Evolutionary conservation across 805 yeast genomes (phyloP).

Genomic region (Monosporozyma siamensis): DNA sequence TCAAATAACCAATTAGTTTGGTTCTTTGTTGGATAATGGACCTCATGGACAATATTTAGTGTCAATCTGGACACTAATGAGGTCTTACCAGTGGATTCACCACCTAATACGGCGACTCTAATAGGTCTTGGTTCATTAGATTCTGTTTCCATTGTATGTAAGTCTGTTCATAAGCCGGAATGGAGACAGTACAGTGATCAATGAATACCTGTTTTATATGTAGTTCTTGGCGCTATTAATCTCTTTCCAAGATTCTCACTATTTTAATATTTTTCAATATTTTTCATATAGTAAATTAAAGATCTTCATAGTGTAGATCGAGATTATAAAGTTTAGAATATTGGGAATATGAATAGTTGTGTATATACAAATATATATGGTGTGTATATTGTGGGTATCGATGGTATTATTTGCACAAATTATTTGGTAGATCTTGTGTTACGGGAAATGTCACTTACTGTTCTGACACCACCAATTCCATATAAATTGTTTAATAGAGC

Average conservation of each 20-base stretch:
- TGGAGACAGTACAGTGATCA: no score
- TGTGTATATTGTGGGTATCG: neutral
- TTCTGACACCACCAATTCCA: conserved; percentile 4
- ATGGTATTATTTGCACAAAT: neutral
- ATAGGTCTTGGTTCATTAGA: conserved; percentile 33
- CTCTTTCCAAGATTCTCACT: no score
- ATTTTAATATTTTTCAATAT: no score
- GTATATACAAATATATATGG: neutral
- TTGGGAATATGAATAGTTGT: neutral
- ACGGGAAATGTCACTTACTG: neutral
- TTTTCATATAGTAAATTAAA: no score
- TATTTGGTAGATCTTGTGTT: neutral
- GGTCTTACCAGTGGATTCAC: conserved; percentile 50
- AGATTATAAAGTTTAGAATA: neutral
- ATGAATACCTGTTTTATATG: no score
- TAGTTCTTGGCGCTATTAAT: no score
- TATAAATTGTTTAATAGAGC: conserved; percentile 7
- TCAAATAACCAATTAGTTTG: conserved; percentile 52
- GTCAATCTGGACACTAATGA: conserved; percentile 43
- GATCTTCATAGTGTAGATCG: neutral
- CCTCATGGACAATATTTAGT: conserved; percentile 46
- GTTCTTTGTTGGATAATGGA: conserved; percentile 64
- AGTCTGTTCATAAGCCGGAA: neutral
- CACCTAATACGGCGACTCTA: conserved; percentile 54
- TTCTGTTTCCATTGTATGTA: neutral